These are phyloP conservation scores for Elsinoe fawcettii DNA, from an alignment of 2,329 filamentous ascomycete species.

Conservation along the genomic window DNA sequence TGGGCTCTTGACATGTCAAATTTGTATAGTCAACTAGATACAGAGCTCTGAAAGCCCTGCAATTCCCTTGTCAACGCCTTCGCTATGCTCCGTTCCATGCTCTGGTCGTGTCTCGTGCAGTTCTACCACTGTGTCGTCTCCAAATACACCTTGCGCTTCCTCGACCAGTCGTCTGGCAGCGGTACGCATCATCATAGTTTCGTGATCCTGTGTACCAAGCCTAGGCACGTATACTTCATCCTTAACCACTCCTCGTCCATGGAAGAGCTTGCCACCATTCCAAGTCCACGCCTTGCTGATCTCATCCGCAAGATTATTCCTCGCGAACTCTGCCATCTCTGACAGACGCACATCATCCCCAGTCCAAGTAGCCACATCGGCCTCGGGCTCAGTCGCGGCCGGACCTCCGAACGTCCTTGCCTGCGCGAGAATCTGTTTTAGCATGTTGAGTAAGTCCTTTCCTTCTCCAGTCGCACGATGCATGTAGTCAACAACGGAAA, in stretches of 20 bases:
- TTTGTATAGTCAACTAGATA: constrained; percentile 5
- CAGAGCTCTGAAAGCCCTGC: neutral
- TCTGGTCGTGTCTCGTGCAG: neutral
- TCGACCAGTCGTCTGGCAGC: neutral
- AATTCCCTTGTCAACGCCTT: neutral
- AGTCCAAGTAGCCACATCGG: no score
- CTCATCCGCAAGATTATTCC: neutral
- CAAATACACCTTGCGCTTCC: neutral
- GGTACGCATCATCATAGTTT: neutral
- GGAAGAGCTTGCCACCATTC: neutral
- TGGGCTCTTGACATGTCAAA: neutral
- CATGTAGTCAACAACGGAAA: neutral
- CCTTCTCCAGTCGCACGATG: neutral
- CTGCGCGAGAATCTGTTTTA: neutral
- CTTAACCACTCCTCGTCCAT: neutral
- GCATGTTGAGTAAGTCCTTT: neutral
- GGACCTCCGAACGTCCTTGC: neutral
- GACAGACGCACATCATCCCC: neutral
- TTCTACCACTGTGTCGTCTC: neutral
- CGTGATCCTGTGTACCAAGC: neutral
- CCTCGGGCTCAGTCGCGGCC: neutral
- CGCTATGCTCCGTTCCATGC: constrained; percentile 8
- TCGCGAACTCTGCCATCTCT: constrained; percentile 3
- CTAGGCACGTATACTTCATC: neutral
- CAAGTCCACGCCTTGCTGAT: neutral